phyloP scores from a whole-genome alignment of 495 filamentous ascomycete genomes.

The Halenospora varia region DNA sequence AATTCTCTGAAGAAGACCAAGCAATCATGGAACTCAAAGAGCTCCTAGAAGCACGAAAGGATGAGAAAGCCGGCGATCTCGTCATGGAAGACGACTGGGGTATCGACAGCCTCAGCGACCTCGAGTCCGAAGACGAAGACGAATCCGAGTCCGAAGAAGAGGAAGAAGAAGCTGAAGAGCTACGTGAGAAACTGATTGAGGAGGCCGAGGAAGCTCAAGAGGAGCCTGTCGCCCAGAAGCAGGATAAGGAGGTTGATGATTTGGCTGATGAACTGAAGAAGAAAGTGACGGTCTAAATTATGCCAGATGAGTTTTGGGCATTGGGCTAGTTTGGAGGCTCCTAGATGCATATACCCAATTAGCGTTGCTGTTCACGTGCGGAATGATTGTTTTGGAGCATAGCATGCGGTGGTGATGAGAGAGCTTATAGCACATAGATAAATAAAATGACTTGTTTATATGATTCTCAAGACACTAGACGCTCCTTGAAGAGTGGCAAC shows the following conservation, averaged over 20 bases:
- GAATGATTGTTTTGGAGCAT: constrained; percentile 3
- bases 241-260: constrained; percentile 78
- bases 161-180: constrained; percentile 59
- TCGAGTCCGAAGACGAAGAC: constrained; percentile 67
- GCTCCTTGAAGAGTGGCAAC: too few species aligned
- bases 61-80: constrained; percentile 54
- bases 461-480: too few species aligned
- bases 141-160: constrained; percentile 71
- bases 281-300: constrained; percentile 32
- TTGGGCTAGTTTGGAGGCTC: not conserved
- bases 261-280: constrained; percentile 71
- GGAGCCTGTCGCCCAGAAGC: constrained; percentile 63
- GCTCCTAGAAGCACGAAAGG: constrained; percentile 54
- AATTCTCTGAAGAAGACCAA: constrained; percentile 81
- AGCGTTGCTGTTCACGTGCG: not conserved
- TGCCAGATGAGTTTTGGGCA: too few species aligned
- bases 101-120: constrained; percentile 76
- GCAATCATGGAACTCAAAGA: constrained; percentile 46
- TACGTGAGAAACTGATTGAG: constrained; percentile 60
- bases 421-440: not conserved
- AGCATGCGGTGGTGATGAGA: not conserved
- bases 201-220: constrained; percentile 71
- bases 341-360: not conserved
- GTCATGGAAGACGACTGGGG: constrained; percentile 72
- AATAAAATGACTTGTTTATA: not conserved